Base-by-base conservation (phyloP, 805 yeast genomes). In the Kluyveromyces siamensis region DNA sequence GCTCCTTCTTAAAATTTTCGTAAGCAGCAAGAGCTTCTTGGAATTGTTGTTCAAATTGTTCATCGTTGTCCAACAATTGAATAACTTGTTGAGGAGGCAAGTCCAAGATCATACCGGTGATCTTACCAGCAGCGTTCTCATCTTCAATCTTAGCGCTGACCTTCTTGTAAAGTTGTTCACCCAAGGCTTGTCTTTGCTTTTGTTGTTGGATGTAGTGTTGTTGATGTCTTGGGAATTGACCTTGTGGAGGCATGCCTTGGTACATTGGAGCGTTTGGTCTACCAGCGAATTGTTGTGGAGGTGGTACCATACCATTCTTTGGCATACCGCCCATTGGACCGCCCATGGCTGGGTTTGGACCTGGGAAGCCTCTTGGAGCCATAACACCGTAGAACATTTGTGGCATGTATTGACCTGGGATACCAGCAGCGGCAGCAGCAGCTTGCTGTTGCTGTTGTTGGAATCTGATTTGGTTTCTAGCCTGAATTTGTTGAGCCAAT, bases 51-150 rank as follows among this genome's bases (percentile, higher is more conserved):
- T 83, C 83, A 76, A 93, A 87, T 60, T 84, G 79, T 61, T 81
- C 89, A 56, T 88, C 96, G 69, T 90, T 93, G 66, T 87, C 95
- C 70, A 88, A 80, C 69, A 91, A 77, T 53, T 85, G 84, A 65
- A 90, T 73, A 62, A 93, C 86, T 74, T 91, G 96, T 64, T 81
- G 81, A 72, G 86, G 87, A 67, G 89, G 95, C 81, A 91, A 82
- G 68, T 90, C 96, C 67, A 93, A 80, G 76, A 93, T 81, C 98
- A 93, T 93, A 76, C 98, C 97, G 58, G 99, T 93, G 69, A 93
- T 87, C 77, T 90, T 91, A 75, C 96, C 96, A 59, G 97, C 97
- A 65, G 96, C 88, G 73, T 89, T 96, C 51, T 84, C 85, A 66
- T 89, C 95, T 61, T 82, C 81, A 62, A 90, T 87, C 74, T 85